Evolutionary conservation across 2,329 filamentous ascomycete species (phyloP).

Genomic region (Fusarium sp.): DNA sequence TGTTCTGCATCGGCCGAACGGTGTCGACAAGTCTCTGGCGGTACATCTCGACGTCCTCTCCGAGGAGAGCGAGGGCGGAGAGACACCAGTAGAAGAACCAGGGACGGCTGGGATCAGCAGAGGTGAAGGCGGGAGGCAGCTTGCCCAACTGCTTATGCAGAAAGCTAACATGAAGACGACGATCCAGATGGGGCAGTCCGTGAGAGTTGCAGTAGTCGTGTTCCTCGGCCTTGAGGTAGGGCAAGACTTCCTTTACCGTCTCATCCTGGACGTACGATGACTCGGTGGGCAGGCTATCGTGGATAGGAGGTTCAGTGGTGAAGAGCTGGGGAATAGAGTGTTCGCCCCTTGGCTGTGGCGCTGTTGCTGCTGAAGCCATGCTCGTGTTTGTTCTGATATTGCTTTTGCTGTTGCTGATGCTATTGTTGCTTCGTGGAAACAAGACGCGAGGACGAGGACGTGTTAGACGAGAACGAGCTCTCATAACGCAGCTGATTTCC

Average conservation of each 20-base stretch:
- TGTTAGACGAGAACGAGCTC: constrained; percentile 47
- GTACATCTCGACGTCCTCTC: constrained; percentile 78
- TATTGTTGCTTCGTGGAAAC: constrained; percentile 47
- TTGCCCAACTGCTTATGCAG: constrained; percentile 69
- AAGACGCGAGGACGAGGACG: constrained; percentile 52
- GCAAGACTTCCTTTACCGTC: constrained; percentile 77
- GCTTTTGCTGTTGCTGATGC: constrained; percentile 11
- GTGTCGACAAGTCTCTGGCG: constrained; percentile 79
- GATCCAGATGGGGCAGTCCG: constrained; percentile 81
- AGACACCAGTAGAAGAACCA: constrained; percentile 97
- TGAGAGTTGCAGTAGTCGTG: constrained; percentile 72
- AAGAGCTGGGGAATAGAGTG: constrained; percentile 67
- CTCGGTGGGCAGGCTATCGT: constrained; percentile 74
- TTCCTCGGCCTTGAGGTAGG: constrained; percentile 71
- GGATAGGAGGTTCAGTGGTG: constrained; percentile 70
- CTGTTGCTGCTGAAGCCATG: constrained; percentile 33
- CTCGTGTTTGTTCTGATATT: constrained; percentile 25
- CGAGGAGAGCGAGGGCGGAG: constrained; percentile 79
- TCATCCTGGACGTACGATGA: constrained; percentile 77
- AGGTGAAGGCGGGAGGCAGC: constrained; percentile 78
- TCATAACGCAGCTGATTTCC: constrained; percentile 49
- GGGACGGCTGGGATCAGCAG: constrained; percentile 86
- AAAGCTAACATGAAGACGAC: constrained; percentile 72
- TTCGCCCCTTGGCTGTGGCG: constrained; percentile 24
- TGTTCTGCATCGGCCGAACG: constrained; percentile 84